These are phyloP conservation scores for Malus asiatica DNA, from an alignment of 306 rosid species.

Conservation along the genomic window DNA sequence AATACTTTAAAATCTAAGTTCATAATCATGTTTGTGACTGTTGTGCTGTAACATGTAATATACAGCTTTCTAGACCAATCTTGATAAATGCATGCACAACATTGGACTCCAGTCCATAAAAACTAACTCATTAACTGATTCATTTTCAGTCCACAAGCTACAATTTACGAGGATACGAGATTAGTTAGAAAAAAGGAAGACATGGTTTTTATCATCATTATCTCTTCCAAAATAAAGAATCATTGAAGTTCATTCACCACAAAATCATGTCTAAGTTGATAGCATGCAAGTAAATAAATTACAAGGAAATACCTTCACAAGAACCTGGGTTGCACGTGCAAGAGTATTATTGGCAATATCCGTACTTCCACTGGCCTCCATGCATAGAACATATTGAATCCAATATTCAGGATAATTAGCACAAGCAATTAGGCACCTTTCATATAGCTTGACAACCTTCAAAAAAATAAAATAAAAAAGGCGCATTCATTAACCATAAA, in stretches of 20 bases:
- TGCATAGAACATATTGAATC: conserved; percentile 71
- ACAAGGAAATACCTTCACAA: conserved; percentile 68
- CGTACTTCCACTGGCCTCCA: conserved; percentile 68
- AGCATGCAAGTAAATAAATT: not conserved
- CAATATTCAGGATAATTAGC: conserved; percentile 98
- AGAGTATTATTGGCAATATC: conserved; percentile 91
- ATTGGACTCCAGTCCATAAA: not conserved
- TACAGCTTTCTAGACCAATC: no score
- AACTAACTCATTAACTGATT: not conserved
- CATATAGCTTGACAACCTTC: conserved; percentile 91
- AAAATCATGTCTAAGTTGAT: not conserved
- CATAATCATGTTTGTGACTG: no score
- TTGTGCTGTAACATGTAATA: no score
- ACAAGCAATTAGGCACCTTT: conserved; percentile 92
- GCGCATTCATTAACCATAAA: not conserved
- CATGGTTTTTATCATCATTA: not conserved
- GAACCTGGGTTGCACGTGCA: conserved; percentile 91
- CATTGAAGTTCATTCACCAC: not conserved
- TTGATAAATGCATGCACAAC: not conserved
- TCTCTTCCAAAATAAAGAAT: not conserved
- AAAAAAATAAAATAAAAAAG: not conserved
- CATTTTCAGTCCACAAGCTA: not conserved
- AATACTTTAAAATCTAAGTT: no score
- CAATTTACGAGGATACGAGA: not conserved
- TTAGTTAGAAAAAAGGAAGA: not conserved